phyloP scores from a whole-genome alignment of 2,329 filamentous ascomycete genomes.

The Lasiodiplodia sp. region DNA sequence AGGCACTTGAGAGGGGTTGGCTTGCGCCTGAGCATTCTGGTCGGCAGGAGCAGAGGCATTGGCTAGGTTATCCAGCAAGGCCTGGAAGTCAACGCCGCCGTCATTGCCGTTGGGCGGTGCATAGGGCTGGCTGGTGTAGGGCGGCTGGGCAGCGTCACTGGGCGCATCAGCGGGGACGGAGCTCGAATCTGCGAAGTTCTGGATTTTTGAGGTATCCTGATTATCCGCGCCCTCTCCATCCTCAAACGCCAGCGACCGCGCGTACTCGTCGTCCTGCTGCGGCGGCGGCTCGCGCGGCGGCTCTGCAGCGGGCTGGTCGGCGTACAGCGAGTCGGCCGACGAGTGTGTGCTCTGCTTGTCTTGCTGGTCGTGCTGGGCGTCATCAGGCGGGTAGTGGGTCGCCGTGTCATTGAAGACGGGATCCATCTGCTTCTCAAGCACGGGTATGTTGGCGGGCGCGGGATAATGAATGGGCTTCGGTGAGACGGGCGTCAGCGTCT shows the following conservation, averaged over 20 bases:
- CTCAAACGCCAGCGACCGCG: slow-evolving; percentile 39
- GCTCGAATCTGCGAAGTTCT: slow-evolving; percentile 44
- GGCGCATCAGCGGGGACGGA: slow-evolving; percentile 41
- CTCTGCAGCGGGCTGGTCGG: slow-evolving; percentile 37
- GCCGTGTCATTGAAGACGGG: slow-evolving; percentile 73
- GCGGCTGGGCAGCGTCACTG: slow-evolving; percentile 42
- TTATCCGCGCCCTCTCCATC: slow-evolving; percentile 39
- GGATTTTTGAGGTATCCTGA: slow-evolving; percentile 48
- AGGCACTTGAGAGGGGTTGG: slow-evolving; percentile 22
- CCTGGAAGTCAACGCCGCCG: slow-evolving; percentile 54
- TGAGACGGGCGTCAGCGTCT: slow-evolving; percentile 72
- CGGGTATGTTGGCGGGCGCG: slow-evolving; percentile 72
- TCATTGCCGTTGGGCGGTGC: slow-evolving; percentile 38
- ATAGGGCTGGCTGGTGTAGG: slow-evolving; percentile 33
- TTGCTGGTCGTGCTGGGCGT: slow-evolving; percentile 44
- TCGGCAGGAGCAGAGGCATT: slow-evolving; percentile 31
- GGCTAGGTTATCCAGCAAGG: slow-evolving; percentile 53
- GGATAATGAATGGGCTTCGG: slow-evolving; percentile 73
- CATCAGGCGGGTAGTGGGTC: slow-evolving; percentile 58
- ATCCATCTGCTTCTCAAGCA: slow-evolving; percentile 76
- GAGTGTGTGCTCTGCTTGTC: slow-evolving; percentile 39
- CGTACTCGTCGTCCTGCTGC: slow-evolving; percentile 35
- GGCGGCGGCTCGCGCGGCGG: slow-evolving; percentile 37
- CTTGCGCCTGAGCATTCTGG: slow-evolving; percentile 42
- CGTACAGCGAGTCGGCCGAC: slow-evolving; percentile 42